Evolutionary conservation across 106 monocot species (phyloP).

Genomic region (Platanthera guangdongensis): DNA sequence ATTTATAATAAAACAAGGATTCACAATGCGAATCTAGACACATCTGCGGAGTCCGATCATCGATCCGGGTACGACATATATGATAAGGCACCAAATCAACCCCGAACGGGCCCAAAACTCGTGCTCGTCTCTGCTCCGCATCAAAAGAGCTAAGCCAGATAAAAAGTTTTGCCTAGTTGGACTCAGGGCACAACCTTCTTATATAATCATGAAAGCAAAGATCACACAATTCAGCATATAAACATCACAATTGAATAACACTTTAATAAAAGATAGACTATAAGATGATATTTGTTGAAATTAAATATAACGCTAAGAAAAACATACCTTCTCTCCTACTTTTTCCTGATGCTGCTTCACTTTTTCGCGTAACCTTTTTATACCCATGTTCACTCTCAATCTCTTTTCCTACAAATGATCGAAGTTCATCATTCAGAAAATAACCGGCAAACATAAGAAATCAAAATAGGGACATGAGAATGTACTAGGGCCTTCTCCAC

Average conservation of each 20-base stretch:
- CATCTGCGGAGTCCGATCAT: too few species aligned
- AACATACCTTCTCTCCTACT: constrained; percentile 57
- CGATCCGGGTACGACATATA: too few species aligned
- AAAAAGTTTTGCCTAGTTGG: background rate
- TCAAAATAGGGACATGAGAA: background rate
- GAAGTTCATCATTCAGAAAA: background rate
- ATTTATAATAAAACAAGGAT: too few species aligned
- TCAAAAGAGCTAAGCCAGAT: background rate
- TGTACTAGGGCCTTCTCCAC: background rate
- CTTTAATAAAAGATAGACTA: background rate
- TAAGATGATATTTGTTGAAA: background rate
- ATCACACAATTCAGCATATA: background rate
- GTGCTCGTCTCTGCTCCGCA: too few species aligned
- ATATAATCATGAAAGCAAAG: background rate
- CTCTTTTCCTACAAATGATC: constrained; percentile 46
- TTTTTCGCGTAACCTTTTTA: constrained; percentile 58
- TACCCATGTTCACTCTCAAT: constrained; percentile 68
- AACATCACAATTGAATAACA: background rate
- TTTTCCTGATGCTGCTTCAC: constrained; percentile 81
- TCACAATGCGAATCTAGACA: too few species aligned
- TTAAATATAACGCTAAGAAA: background rate
- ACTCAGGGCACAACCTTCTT: background rate
- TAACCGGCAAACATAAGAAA: background rate
- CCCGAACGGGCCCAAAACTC: too few species aligned
- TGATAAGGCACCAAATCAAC: too few species aligned